Conservation (phyloP, 2,329 filamentous ascomycete species). For the Cladosporium halotolerans region DNA sequence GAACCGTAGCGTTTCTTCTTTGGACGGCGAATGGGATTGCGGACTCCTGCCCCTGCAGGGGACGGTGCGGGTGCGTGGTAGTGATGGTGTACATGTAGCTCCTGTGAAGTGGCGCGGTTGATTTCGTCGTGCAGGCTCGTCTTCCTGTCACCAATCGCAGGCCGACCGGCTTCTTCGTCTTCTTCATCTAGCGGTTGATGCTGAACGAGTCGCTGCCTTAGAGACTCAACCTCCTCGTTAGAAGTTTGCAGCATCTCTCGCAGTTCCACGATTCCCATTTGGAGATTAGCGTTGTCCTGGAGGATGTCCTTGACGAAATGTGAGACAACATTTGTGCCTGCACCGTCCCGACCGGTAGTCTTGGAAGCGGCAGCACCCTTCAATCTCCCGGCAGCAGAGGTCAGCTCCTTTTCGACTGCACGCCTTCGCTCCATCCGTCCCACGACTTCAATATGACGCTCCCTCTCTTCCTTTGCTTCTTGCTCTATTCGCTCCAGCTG, state of each 20-base stretch:
- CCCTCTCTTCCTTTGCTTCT: conserved; percentile 71
- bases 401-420: conserved; percentile 73
- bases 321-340: conserved; percentile 68
- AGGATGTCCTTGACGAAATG: conserved; percentile 94
- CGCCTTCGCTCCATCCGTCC: conserved; percentile 77
- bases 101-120: conserved; percentile 59
- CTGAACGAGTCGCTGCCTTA: conserved; percentile 73
- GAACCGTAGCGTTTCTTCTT: conserved; percentile 65
- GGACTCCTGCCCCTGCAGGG: conserved; percentile 21
- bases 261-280: conserved; percentile 84
- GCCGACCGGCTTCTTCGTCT: conserved; percentile 27
- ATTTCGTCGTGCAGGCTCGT: conserved; percentile 64
- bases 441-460: conserved; percentile 75
- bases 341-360: conserved; percentile 48
- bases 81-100: conserved; percentile 90
- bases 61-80: conserved; percentile 60
- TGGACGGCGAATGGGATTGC: conserved; percentile 38
- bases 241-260: conserved; percentile 85
- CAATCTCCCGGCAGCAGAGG: conserved; percentile 69
- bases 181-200: conserved; percentile 62
- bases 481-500: conserved; percentile 84
- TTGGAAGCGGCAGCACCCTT: conserved; percentile 73
- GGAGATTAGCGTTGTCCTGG: conserved; percentile 89
- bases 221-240: conserved; percentile 84
- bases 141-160: conserved; percentile 26